Evolutionary conservation across 73 alveolate species (phyloP), one percentile per base, ranked within the genome.

Genomic region (Tetrahymena malaccensis): DNA sequence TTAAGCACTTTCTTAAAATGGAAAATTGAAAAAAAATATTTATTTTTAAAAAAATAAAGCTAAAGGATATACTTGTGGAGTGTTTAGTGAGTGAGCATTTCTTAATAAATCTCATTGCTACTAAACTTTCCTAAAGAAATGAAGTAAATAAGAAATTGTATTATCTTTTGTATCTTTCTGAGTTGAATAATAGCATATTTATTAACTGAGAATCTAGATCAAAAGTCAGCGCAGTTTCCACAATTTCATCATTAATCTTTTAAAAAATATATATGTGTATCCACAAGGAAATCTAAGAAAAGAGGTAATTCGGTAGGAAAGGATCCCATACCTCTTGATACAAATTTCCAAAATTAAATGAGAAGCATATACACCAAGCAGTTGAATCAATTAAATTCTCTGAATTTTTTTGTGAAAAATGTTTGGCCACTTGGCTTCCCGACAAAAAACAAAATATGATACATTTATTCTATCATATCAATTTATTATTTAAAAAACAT

Each of bases 401-500:
- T 70, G 89, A 70, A 70, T 70, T 70, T 27, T 27, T 5, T 70
- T 70, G 85, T 22, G 22, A 70, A 70, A 31, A 70, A 31, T 70
- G 89, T 70, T 70, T 70, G 89, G 89, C 89, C 89, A 70, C 89
- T 70, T 70, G 89, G 43, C 89, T 70, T 70, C 89, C 89, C 89
- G 34, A 70, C 89, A 70, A 50, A 50, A 50, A 19, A 50, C 7
- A 3, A 19, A 19, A 50, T 4, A 50, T 50, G 27, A 50, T 50
- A 50, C 7, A 19, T 10, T 21, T 3, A 50, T 50, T 50, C 27
- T 50, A 50, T 40, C 44, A 40, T 4, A 37, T 4, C 44, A 40
- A 40, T 40, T 40, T 40, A 10, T 40, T 40, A 40, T 40, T 40
- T 8, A 10, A 0, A 40, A 40, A 40, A 40, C 9, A 7, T 40